phyloP scores from a whole-genome alignment of 768 basidiomycete species.

The Phlebiopsis flavidoalba region DNA sequence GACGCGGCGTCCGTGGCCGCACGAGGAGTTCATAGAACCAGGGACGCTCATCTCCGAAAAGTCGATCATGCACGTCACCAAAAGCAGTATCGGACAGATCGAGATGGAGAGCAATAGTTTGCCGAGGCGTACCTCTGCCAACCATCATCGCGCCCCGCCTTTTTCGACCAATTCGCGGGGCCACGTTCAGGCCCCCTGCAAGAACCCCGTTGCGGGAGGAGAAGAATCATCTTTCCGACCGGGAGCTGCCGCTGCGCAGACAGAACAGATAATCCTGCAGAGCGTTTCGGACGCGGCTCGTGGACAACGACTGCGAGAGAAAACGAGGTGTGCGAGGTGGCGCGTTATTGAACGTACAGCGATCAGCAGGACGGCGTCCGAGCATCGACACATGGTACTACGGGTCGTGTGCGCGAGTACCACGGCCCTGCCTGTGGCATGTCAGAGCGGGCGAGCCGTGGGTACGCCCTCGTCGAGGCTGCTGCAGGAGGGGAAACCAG shows the following conservation, averaged over 20 bases:
- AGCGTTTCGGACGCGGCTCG: background rate
- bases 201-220: background rate
- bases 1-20: background rate
- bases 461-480: background rate
- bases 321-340: background rate
- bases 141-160: background rate
- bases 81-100: background rate
- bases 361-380: background rate
- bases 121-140: background rate
- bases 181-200: background rate
- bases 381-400: background rate
- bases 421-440: background rate
- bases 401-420: slow-evolving; percentile 2
- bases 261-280: background rate
- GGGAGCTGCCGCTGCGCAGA: background rate
- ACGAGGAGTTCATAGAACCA: background rate
- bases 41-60: background rate
- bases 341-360: background rate
- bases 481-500: background rate
- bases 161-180: background rate
- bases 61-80: background rate
- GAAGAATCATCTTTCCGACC: background rate
- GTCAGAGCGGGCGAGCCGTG: background rate
- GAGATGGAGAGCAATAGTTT: background rate
- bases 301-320: background rate